Evolutionary conservation across 805 yeast species (phyloP), one percentile per base, ranked within the genome.

Genomic region (Saccharomyces eubayanus): DNA sequence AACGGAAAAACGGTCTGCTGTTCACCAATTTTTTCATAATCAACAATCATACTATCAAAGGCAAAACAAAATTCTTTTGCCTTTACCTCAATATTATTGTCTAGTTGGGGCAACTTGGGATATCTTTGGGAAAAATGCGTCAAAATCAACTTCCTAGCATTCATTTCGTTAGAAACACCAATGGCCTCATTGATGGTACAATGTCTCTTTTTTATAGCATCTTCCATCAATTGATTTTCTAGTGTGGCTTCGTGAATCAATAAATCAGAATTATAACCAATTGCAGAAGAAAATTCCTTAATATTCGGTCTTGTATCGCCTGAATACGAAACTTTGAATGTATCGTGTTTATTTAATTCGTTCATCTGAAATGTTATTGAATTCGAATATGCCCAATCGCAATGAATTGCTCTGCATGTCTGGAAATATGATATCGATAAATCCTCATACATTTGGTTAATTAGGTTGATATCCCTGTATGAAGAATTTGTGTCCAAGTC

Each of bases 71-170:
- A 67, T 62, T 73, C 73, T 28, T 57, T 58, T 9, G 71, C 66
- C 47, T 58, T 53, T 27, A 69, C 64, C 11, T 56, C 51, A 16
- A 62, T 56, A 52, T 65, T 62, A 46, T 67, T 61, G 29, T 69
- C 67, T 9, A 69, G 59, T 43, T 65, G 66, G 10, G 82, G 84
- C 24, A 82, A 65, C 55, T 80, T 78, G 2, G 88, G 86, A 64
- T 89, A 94, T 57, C 99, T 77, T 58, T 94, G 95, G 54, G 96
- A 87, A 72, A 94, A 91, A 72, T 94, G 99, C 0, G 99, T 94
- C 46, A 94, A 72, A 4, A 94, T 73, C 28, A 89, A 70, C 58
- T 84, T 81, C 30, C 77, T 74, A 27, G 91, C 89, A 24, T 77
- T 71, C 98, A 94, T 92, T 40, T 73, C 68, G 53, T 78, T 74